Percentiles rank a stretch among this genome's conserved stretches.
Evolutionary conservation across 2,329 filamentous ascomycete species (phyloP).

Genomic region (Ophiostoma triangulosporum): DNA sequence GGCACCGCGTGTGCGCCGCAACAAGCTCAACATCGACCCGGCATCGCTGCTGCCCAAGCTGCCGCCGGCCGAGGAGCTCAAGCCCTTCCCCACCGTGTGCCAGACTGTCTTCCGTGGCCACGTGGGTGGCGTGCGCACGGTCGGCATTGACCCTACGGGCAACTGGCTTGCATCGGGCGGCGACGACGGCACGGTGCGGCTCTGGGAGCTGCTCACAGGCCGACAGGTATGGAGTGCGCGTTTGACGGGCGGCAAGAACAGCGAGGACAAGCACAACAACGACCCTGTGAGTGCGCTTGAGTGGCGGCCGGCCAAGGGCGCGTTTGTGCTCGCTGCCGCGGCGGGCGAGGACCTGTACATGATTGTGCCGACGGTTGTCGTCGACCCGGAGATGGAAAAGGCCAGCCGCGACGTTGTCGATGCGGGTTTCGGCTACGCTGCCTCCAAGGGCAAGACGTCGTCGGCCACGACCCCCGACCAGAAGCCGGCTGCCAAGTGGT

Average conservation of each 20-base stretch:
- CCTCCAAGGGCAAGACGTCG: constrained; percentile 44
- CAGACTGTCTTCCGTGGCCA: constrained; percentile 82
- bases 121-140: constrained; percentile 70
- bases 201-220: constrained; percentile 80
- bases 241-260: constrained; percentile 39
- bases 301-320: constrained; percentile 77
- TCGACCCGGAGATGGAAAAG: constrained; percentile 60
- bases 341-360: constrained; percentile 78
- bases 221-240: constrained; percentile 78
- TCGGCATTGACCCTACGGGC: constrained; percentile 75
- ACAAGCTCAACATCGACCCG: constrained; percentile 92
- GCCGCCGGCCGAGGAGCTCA: constrained; percentile 82
- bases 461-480: constrained; percentile 48
- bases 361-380: constrained; percentile 53
- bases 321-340: constrained; percentile 69
- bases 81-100: constrained; percentile 85
- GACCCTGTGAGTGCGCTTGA: constrained; percentile 72
- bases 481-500: constrained; percentile 68
- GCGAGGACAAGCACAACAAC: constrained; percentile 37
- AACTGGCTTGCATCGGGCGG: constrained; percentile 82
- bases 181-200: constrained; percentile 80
- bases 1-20: constrained; percentile 80
- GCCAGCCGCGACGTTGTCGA: constrained; percentile 66
- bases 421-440: constrained; percentile 86
- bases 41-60: constrained; percentile 85